Evolutionary conservation across 2,329 filamentous ascomycete species (phyloP), one percentile per base, ranked within the genome.

Genomic region (Aspergillus versicolor): DNA sequence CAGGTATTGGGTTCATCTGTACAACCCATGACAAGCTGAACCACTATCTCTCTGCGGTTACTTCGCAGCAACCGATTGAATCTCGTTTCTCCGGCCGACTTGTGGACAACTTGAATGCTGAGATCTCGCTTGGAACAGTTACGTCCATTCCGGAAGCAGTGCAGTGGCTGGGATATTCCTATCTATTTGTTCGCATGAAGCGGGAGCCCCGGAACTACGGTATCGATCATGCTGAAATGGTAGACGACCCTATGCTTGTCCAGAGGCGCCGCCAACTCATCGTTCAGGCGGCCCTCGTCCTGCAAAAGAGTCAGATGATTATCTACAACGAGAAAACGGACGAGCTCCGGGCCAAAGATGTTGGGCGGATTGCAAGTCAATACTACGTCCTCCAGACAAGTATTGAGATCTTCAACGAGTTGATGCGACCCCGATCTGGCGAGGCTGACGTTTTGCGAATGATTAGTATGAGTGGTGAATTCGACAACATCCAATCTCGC

Each of bases 281-380:
- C 53, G 92, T 96, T 44, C 88, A 96, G 66, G 94, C 94, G 22
- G 94, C 94, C 0, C 83, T 88, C 43, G 90, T 91, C 5, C 78
- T 99, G 43, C 92, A 97, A 69, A 84, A 92, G 69, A 96, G 91
- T 65, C 94, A 99, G 75, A 99, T 99, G 95, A 94, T 99, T 67
- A 94, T 99, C 56, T 99, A 93, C 79, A 97, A 99, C 64, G 94
- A 97, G 69, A 85, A 82, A 17, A 99, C 93, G 0, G 93, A 97
- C 65, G 93, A 97, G 67, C 84, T 99, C 8, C 87, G 91, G 58
- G 90, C 92, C 59, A 99, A 99, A 73, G 93, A 99, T 67, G 89
- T 97, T 50, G 94, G 94, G 3, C 88, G 94, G 15, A 99, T 99
- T 71, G 94, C 94, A 15, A 97, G 93, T 73, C 93, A 99, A 73